Evolutionary conservation across 257 asterid genomes (phyloP), one percentile per base, ranked within the genome.

Genomic region (Jacaranda copaia): DNA sequence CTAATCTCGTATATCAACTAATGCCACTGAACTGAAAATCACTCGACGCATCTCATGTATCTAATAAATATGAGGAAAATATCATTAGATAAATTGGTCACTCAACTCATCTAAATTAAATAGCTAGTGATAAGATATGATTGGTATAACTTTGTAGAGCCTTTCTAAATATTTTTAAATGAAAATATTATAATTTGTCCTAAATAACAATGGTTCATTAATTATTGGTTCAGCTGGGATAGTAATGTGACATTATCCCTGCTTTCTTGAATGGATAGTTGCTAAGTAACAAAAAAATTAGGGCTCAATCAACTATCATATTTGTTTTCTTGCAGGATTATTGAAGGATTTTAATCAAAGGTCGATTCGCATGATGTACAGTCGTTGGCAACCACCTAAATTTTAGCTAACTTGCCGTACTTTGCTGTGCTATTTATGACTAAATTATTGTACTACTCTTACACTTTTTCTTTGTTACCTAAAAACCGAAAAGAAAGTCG

Each of bases 371-470:
- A 38, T 5, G 36, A 75, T 73, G 82, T 75, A 43, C 43, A 39
- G 68, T 73, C 68, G 83, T 59, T 72, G 85, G 74, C 73, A 64
- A 36, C 84, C 66, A 83, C 84, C 87, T 75, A 82, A 84, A 25
- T 25, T 80, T 76, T 79, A 81, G 88, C 70, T 77, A 81, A 82
- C 74, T 73, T 88, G 78, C 83, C 88, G 77, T 69, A 75, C 59
- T 86, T 83, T 79, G 64, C n/a, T 53, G 67, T 25, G 48, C 57
- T 79, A 80, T 73, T 49, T 49, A 68, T 58, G 85, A 65, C 82
- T 75, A 32, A 53, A 74, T 78, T 42, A 81, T 18, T 67, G 49
- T 35, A 12, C 57, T 58, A 67, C 18, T 68, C 46, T 78, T 3
- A 25, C 32, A 25, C 32, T 25, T 20, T 66, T 68, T 59, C 68